phyloP scores from a whole-genome alignment of 768 basidiomycete species.

The Lanmaoa rubissima region DNA sequence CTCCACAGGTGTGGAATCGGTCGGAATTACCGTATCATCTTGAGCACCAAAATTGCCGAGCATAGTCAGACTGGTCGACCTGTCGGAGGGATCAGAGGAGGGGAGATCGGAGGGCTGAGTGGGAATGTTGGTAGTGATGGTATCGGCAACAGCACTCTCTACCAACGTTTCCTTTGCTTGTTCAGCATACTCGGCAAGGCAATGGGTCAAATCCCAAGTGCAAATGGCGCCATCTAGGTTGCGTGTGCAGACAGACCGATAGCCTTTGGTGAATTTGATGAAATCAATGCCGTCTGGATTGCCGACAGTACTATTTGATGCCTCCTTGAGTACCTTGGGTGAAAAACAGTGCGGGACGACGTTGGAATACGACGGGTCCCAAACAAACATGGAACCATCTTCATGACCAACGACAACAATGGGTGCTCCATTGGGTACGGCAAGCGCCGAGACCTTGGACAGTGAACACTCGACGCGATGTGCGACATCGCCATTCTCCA shows the following conservation, averaged over 20 bases:
- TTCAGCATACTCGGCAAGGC: slow-evolving; percentile 7
- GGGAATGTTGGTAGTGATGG: not conserved
- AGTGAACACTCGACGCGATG: slow-evolving; percentile 3
- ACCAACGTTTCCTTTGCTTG: not conserved
- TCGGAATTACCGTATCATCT: too few relatives aligned
- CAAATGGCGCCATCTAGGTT: slow-evolving; percentile 12
- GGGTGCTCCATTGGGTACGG: slow-evolving; percentile 4
- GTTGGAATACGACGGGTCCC: not conserved
- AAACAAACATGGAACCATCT: slow-evolving; percentile 15
- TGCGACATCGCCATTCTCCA: slow-evolving; percentile 12
- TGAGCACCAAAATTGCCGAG: too few relatives aligned
- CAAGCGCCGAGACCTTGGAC: slow-evolving; percentile 12
- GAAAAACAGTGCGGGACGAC: slow-evolving; percentile 6
- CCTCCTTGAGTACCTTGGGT: not conserved
- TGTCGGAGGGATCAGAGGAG: too few relatives aligned
- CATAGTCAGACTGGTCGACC: too few relatives aligned
- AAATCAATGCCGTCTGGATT: not conserved
- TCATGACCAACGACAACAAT: slow-evolving; percentile 14
- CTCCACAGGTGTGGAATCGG: not conserved
- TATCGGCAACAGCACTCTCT: not conserved
- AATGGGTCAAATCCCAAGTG: slow-evolving; percentile 15
- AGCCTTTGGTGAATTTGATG: slow-evolving; percentile 11
- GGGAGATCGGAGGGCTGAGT: too few relatives aligned
- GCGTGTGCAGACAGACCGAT: slow-evolving; percentile 9
- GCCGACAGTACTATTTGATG: too few relatives aligned